Percentiles rank a stretch among this genome's conserved stretches.
Evolutionary conservation across 345 rosid genomes (phyloP).

Genomic region (Citrus inodora): DNA sequence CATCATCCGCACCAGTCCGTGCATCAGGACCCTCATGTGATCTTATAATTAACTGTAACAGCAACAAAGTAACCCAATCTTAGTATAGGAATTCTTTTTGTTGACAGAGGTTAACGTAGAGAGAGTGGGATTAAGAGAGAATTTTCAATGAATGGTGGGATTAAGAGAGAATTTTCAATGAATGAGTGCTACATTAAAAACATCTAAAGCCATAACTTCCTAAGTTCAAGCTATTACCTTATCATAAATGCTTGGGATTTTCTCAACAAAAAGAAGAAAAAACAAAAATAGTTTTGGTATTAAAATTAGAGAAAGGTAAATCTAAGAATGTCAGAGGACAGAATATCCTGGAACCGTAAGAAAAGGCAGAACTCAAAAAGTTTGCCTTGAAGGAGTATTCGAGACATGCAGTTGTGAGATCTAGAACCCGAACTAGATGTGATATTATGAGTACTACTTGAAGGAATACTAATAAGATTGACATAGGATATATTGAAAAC

Average conservation of each 20-base stretch:
- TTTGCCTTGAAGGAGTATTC: too few species aligned
- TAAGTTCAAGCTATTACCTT: background rate
- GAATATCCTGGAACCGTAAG: too few species aligned
- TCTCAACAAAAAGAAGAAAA: background rate
- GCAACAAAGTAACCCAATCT: background rate
- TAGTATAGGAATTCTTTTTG: background rate
- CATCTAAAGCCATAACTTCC: background rate
- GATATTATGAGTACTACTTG: too few species aligned
- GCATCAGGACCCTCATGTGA: constrained; percentile 44
- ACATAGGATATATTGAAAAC: too few species aligned
- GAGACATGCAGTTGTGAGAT: too few species aligned
- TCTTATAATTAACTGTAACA: constrained; percentile 37
- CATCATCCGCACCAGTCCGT: constrained; percentile 34
- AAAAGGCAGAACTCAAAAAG: too few species aligned
- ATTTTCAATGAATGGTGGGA: too few species aligned
- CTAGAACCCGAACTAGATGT: too few species aligned
- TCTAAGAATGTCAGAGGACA: too few species aligned
- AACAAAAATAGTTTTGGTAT: background rate
- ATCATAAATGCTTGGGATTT: background rate
- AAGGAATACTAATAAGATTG: too few species aligned
- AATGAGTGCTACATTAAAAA: background rate
- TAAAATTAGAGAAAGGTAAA: background rate
- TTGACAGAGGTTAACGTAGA: background rate
- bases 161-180: background rate
- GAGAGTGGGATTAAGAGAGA: background rate